Evolutionary conservation across 2,329 filamentous ascomycete genomes (phyloP).

Genomic region (Microsporum audouinii): DNA sequence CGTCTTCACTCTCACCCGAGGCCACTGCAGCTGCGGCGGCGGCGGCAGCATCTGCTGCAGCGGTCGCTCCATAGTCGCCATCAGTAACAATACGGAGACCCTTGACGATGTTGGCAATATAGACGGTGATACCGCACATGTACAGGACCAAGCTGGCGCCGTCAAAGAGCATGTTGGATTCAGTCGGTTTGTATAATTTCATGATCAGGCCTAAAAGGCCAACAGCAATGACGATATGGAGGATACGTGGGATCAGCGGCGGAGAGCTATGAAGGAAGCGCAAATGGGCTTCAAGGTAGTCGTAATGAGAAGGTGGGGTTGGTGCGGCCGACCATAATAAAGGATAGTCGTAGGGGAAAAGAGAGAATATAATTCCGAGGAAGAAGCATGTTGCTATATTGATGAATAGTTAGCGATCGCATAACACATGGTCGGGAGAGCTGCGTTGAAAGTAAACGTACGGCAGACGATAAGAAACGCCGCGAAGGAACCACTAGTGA

Average conservation of each 20-base stretch:
- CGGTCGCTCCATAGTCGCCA: conserved; percentile 49
- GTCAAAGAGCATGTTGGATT: conserved; percentile 93
- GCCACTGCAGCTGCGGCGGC: background rate
- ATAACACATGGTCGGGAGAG: conserved; percentile 4
- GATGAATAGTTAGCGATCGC: background rate
- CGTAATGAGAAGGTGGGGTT: conserved; percentile 53
- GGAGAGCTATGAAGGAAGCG: conserved; percentile 84
- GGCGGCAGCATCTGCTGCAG: background rate
- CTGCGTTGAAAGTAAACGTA: conserved; percentile 41
- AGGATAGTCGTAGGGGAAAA: conserved; percentile 70
- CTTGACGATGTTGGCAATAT: conserved; percentile 93
- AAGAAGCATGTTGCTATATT: conserved; percentile 78
- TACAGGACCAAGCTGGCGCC: conserved; percentile 61
- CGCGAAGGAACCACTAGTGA: conserved; percentile 58
- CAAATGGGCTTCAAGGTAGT: conserved; percentile 79
- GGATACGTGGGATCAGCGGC: conserved; percentile 79
- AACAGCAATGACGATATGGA: conserved; percentile 83
- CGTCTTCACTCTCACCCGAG: conserved; percentile 23
- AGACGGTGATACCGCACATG: conserved; percentile 80
- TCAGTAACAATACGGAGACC: conserved; percentile 72
- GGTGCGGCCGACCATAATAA: conserved; percentile 36
- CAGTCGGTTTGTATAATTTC: conserved; percentile 88
- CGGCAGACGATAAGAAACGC: conserved; percentile 95
- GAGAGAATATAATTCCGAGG: conserved; percentile 92
- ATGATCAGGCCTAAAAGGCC: conserved; percentile 81